Base-by-base conservation (phyloP, 2,329 filamentous ascomycete genomes). In the Aspergillus neoniger region DNA sequence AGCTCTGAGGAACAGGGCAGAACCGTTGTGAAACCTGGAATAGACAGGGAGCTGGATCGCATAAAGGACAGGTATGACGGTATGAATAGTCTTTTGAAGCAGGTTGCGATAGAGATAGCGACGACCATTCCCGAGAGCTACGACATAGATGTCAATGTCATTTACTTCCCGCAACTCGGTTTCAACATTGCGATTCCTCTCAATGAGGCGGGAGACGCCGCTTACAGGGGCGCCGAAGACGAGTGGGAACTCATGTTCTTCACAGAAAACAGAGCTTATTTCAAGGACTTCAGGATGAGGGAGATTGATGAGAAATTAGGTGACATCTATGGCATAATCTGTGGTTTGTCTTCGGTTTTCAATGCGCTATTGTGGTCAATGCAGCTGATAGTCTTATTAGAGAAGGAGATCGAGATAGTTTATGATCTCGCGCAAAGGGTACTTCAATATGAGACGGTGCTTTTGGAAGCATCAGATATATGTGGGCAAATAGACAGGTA, bases 81-180 rank as follows among this genome's bases (percentile, higher is more conserved):
- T 0, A 85, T 98, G 68, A 88, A 90, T 57, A 82, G 83, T 60
- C 82, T 97, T 12, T 82, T 99, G 14, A 87, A 85, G 2, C 77
- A 86, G 56, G 86, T 92, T 2, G 87, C 88, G 5, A 79, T 82
- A 17, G 83, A 86, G n/a, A 80, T 96, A 59, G 84, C 85, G 0
- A 74, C 76, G 14, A 81, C 82, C 1, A 79, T 95, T 19, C 89
- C 92, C 1, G 80, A 84, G 61, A 80, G 83, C 17, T 60, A 77
- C 4, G 74, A 84, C 1, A 77, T 81, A 21, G 79, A 82, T 12
- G 74, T 89, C 36, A 93, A 93, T 57, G 96, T 96, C 63, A 89
- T 95, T 17, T 96, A 95, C 73, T 90, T 96, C 63, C 94, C 93
- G 0, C 92, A 96, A 69, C 85, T 97, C 39, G 95, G 95, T 0